Conservation (phyloP, 2,329 filamentous ascomycete genomes). For the Colletotrichum neosansevieriae region DNA sequence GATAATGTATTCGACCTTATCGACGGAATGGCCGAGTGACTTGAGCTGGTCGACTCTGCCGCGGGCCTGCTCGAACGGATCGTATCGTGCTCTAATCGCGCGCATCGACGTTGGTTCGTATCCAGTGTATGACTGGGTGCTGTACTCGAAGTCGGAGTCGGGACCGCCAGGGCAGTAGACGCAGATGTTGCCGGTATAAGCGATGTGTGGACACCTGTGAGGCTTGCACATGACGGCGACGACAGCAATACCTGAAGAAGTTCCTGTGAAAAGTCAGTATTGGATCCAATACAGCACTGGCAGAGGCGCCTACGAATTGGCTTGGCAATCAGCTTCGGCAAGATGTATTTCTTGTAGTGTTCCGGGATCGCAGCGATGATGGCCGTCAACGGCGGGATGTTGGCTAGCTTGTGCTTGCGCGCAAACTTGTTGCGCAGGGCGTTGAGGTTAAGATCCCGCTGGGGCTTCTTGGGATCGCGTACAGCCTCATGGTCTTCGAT, state of each 20-base stretch:
- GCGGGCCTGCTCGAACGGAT: slow-evolving; percentile 96
- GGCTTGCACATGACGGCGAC: slow-evolving; percentile 99
- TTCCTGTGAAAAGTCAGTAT: slow-evolving; percentile 64
- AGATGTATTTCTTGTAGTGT: slow-evolving; percentile 99
- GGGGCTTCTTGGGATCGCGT: slow-evolving; percentile 77
- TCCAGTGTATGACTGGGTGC: slow-evolving; percentile 97
- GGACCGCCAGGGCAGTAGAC: slow-evolving; percentile 98
- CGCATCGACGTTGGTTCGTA: slow-evolving; percentile 99
- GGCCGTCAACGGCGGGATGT: slow-evolving; percentile 90
- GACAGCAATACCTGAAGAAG: slow-evolving; percentile 95
- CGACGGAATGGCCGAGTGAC: slow-evolving; percentile 93
- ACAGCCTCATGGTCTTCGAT: slow-evolving; percentile 94
- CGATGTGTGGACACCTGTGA: slow-evolving; percentile 96
- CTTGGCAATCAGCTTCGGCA: slow-evolving; percentile 96
- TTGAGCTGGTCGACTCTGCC: slow-evolving; percentile 97
- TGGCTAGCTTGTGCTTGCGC: slow-evolving; percentile 91
- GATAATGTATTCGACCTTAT: slow-evolving; percentile 99
- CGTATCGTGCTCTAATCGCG: slow-evolving; percentile 95
- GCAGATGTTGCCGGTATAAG: slow-evolving; percentile 98
- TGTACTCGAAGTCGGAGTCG: slow-evolving; percentile 99
- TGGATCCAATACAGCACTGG: too few relatives aligned
- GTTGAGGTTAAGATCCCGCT: slow-evolving; percentile 94
- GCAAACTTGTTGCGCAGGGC: slow-evolving; percentile 85
- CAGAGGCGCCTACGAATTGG: slow-evolving; percentile 77
- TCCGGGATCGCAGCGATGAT: slow-evolving; percentile 99